phyloP scores from a whole-genome alignment of 352 stramenopile species.

The Elongisporangium undulatum region DNA sequence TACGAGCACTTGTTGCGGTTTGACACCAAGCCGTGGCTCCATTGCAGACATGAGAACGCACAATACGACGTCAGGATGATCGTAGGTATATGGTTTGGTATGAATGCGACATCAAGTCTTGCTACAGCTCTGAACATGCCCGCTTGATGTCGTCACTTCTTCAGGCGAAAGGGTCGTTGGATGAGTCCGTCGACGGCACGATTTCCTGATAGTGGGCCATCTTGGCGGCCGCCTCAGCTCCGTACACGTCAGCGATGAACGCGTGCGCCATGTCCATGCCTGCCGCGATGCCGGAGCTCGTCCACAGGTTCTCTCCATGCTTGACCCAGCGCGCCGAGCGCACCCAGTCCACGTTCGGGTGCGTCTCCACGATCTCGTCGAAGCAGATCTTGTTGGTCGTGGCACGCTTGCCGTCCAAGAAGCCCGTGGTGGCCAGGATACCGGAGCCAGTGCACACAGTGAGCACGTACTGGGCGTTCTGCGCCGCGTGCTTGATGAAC shows the following conservation, averaged over 20 bases:
- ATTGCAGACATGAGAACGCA: too few relatives aligned
- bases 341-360: conserved; percentile 43
- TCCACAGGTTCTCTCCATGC: conserved; percentile 51
- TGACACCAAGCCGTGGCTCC: too few relatives aligned
- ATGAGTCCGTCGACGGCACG: conserved; percentile 23
- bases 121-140: not conserved
- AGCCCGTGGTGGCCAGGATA: conserved; percentile 35
- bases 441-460: conserved; percentile 52
- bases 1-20: too few relatives aligned
- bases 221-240: conserved; percentile 14
- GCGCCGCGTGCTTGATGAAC: conserved; percentile 26
- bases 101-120: not conserved
- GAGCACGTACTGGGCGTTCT: conserved; percentile 30
- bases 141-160: not conserved
- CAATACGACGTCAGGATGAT: too few relatives aligned
- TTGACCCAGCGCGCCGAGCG: conserved; percentile 55
- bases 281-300: conserved; percentile 52
- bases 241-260: conserved; percentile 28
- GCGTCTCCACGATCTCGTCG: conserved; percentile 18
- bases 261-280: conserved; percentile 61
- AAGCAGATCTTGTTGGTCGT: conserved; percentile 70
- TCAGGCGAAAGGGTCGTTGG: conserved; percentile 39
- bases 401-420: conserved; percentile 34
- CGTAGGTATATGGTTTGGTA: not conserved
- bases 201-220: conserved; percentile 40